Base-by-base conservation (phyloP, 1,284 basidiomycete species). In the Golubevia sp. region DNA sequence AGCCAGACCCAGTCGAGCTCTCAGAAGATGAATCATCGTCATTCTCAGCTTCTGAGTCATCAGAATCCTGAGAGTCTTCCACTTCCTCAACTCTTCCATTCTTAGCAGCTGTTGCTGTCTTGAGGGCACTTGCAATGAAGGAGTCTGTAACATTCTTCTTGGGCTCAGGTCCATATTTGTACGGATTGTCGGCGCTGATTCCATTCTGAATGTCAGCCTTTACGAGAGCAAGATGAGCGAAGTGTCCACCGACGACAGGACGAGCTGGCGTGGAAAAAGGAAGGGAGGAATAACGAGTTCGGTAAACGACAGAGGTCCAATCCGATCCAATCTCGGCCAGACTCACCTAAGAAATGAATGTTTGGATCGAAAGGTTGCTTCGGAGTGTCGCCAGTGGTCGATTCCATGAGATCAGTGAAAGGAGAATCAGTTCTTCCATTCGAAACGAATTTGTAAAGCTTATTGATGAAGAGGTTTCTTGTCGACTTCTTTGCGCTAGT, bases 171-270 rank as follows among this genome's bases (percentile, higher is more conserved):
- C 64, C 66, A 44, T 66, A 68, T 24, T 55, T 15, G 34, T 66
- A 66, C 8, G 60, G 49, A 15, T 15, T 26, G 15, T 26, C 18
- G 11, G 50, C 34, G 25, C 48, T 52, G 1, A 76, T 61, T 5
- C 63, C 68, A 27, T 78, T 78, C 15, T 68, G 71, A 49, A 67
- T 62, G 50, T 79, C 73, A 2, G 77, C 77, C 59, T 71, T 72
- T 21, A 38, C 64, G 34, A 72, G 64, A 34, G 76, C 75, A 20
- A 79, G 54, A 55, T 71, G 70, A 26, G 68, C 64, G 50, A 77
- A 73, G 50, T 79, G 77, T 7, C 77, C 77, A 15, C 77, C 77
- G 11, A 79, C 77, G 49, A 79, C 77, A 8, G 77, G 77, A 18
- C 77, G 57, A 0, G 77, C 77, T 53, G 27, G 27, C 24, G 51